Evolutionary conservation across 208 protist species (phyloP), one percentile per base, ranked within the genome.

Genomic region (Leishmania guyanensis): DNA sequence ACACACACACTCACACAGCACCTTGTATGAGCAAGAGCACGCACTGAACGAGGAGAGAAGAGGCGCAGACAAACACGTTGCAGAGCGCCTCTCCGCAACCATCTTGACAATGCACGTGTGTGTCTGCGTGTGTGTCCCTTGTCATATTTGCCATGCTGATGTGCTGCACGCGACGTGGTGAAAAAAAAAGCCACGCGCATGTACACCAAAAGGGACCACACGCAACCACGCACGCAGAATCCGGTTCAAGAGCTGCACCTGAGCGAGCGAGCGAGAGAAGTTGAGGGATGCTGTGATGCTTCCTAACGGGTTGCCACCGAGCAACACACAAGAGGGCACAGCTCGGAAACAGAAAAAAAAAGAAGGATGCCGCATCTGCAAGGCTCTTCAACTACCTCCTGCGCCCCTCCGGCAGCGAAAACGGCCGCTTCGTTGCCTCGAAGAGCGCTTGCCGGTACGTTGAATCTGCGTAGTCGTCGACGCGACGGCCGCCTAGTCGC

Each of bases 401-500:
- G 29, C 39, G 46, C 48, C 22, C 43, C n/a, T 8, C 33, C 3
- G 65, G 62, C 20, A 82, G 20, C 46, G 72, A 77, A 79, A 91
- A 93, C 3, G 88, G 90, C 20, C 69, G 69, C 60, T 84, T 77
- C 22, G 86, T 82, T 5, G 84, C 62, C 14, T 80, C 64, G 51
- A 83, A 85, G n/a, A 91, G 62, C 4, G 79, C 73, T 33, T 78
- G 39, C 26, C 83, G 84, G 77, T 87, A 91, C 22, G 71, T 70
- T 2, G 75, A 16, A 12, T 29, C 62, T 20, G 77, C 81, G 77
- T 92, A 91, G 84, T 92, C 91, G 56, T 94, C 77, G 10, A 87
- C 86, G 62, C 89, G 88, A 51, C 83, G 84, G 16, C 92, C 92
- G 66, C 88, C 86, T 17, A 91, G 68, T n/a, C 54, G 16, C 33